These are phyloP conservation scores for Penicillium sp. DNA, from an alignment of 2,329 filamentous ascomycete species.

Conservation along the genomic window DNA sequence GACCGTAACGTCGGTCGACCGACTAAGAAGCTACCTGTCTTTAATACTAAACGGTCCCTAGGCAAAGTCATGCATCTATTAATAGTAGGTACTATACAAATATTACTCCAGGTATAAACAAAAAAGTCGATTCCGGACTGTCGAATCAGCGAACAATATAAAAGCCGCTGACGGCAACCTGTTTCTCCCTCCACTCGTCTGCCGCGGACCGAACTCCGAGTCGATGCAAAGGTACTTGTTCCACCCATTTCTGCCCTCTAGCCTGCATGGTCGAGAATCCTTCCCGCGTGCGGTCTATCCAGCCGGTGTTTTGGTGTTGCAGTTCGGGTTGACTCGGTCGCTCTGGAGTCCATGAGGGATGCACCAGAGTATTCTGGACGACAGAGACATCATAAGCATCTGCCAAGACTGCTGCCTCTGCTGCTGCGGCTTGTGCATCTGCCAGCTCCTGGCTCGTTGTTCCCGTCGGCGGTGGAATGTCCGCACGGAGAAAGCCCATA, in stretches of 20 bases:
- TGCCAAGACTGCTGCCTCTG: conserved; percentile 37
- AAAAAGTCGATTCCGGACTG: background rate
- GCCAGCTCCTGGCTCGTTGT: conserved; percentile 24
- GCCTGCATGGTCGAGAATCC: conserved; percentile 51
- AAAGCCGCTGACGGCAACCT: conserved; percentile 37
- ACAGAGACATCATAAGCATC: conserved; percentile 41
- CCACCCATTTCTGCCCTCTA: conserved; percentile 54
- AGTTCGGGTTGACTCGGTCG: conserved; percentile 5
- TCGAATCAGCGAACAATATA: conserved; percentile 33
- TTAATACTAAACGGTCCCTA: too few relatives aligned
- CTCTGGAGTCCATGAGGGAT: conserved; percentile 41
- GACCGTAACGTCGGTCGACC: too few relatives aligned
- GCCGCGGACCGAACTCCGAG: conserved; percentile 55
- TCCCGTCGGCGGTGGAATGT: conserved; percentile 21
- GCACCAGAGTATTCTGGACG: conserved; percentile 37
- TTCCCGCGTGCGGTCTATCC: conserved; percentile 46
- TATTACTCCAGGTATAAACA: too few relatives aligned
- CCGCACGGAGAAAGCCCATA: conserved; percentile 58
- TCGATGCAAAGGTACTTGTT: conserved; percentile 58
- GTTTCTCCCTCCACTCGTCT: conserved; percentile 48
- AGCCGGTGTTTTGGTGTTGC: conserved; percentile 33
- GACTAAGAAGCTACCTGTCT: too few relatives aligned
- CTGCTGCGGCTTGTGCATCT: conserved; percentile 36
- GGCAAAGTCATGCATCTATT: background rate
- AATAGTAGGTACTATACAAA: background rate